Conservation (phyloP, 208 protist genomes). For the Leishmania major region DNA sequence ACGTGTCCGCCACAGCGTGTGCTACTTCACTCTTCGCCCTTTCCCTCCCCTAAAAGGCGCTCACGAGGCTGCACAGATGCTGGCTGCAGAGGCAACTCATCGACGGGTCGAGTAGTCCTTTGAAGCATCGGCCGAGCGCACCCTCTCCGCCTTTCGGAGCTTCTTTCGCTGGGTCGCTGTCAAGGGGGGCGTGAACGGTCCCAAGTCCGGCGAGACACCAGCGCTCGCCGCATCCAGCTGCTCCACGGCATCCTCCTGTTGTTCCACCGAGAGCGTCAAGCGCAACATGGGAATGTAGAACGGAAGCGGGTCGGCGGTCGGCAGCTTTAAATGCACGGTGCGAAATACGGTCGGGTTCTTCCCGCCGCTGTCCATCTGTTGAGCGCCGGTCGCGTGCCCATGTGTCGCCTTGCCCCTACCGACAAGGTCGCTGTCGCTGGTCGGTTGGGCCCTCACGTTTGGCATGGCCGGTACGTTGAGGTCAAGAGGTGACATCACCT, state of each 20-base stretch:
- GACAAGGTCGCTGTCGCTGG: not conserved
- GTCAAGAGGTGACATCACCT: constrained; percentile 53
- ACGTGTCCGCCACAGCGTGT: not conserved
- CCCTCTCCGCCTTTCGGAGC: constrained; percentile 10
- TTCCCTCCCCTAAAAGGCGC: not conserved
- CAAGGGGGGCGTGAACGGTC: constrained; percentile 14
- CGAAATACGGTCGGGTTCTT: constrained; percentile 46
- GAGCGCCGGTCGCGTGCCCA: not conserved
- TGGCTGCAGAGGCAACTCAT: not conserved
- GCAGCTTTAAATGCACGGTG: constrained; percentile 32
- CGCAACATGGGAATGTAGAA: constrained; percentile 44
- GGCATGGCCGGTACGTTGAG: constrained; percentile 29
- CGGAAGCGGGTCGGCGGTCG: constrained; percentile 20
- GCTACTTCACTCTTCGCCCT: not conserved
- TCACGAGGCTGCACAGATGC: not conserved
- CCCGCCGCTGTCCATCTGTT: not conserved
- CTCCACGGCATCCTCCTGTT: constrained; percentile 18
- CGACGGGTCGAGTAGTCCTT: not conserved
- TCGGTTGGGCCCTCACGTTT: not conserved
- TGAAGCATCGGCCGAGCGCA: constrained; percentile 5
- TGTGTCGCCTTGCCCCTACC: not conserved
- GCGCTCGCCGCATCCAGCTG: constrained; percentile 12
- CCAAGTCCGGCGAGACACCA: not conserved
- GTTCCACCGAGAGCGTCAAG: constrained; percentile 16
- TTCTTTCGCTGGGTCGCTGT: constrained; percentile 41